Evolutionary conservation across 176 grass and related monocot genomes (phyloP).

Genomic region (Oryza meridionalis): DNA sequence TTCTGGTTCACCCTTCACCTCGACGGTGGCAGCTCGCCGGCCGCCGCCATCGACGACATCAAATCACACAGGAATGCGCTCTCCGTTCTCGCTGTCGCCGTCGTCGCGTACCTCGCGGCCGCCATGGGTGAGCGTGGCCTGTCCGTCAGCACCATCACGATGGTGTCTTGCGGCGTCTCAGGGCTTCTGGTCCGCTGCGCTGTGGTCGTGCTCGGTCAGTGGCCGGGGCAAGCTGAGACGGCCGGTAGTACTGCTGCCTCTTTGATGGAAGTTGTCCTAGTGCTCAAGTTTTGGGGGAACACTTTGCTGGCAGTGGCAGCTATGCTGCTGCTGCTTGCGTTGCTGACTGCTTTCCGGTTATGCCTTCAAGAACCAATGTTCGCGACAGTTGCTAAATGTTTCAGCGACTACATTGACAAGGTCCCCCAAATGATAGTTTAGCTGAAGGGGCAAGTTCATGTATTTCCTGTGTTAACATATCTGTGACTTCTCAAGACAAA

Average conservation of each 20-base stretch:
- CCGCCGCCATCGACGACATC: neutral
- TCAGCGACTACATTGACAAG: neutral
- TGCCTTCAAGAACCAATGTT: neutral
- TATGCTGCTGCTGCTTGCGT: neutral
- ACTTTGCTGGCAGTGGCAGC: neutral
- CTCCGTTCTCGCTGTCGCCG: neutral
- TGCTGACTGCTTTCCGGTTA: neutral
- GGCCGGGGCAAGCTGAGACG: neutral
- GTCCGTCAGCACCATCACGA: neutral
- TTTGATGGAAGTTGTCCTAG: neutral
- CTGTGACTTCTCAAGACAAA: neutral
- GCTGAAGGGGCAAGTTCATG: neutral
- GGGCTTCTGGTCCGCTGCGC: slow-evolving; percentile 8
- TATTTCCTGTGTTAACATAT: neutral
- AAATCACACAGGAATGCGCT: neutral
- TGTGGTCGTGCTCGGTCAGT: slow-evolving; percentile 20
- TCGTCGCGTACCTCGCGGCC: neutral
- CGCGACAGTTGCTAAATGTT: neutral
- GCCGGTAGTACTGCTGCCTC: too few species aligned
- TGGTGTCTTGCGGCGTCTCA: slow-evolving; percentile 25
- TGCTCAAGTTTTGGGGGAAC: slow-evolving; percentile 5
- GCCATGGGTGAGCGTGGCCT: slow-evolving; percentile 10
- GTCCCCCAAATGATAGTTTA: neutral
- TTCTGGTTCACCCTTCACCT: slow-evolving; percentile 30
- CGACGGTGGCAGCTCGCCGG: neutral